phyloP scores from a whole-genome alignment of 2,329 filamentous ascomycete genomes.

The Rutstroemia sydowiana region DNA sequence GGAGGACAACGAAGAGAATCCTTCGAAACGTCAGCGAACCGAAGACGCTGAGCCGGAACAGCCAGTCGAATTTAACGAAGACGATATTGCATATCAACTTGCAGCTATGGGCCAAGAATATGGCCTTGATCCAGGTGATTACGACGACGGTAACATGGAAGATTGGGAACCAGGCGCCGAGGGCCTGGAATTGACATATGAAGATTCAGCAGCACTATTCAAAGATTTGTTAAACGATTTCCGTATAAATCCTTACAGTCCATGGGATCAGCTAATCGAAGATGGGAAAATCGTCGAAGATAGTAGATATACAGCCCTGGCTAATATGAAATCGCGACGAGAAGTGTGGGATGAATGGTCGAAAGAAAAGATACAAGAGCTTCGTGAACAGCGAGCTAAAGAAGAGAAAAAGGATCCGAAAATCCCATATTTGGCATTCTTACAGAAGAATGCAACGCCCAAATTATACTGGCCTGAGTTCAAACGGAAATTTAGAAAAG shows the following conservation, averaged over 20 bases:
- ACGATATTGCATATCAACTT: constrained; percentile 88
- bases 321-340: constrained; percentile 72
- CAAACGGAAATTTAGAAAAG: constrained; percentile 80
- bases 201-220: constrained; percentile 73
- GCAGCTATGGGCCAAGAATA: constrained; percentile 85
- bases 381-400: constrained; percentile 65
- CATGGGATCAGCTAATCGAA: constrained; percentile 86
- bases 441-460: constrained; percentile 74
- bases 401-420: constrained; percentile 77
- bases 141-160: constrained; percentile 56
- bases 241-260: constrained; percentile 75
- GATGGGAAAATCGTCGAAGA: constrained; percentile 79
- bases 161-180: constrained; percentile 65
- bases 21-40: constrained; percentile 42
- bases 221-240: constrained; percentile 79
- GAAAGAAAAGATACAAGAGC: constrained; percentile 62
- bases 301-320: constrained; percentile 73
- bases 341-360: constrained; percentile 84
- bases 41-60: constrained; percentile 35
- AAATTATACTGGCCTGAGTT: constrained; percentile 99
- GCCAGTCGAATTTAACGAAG: constrained; percentile 79
- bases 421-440: constrained; percentile 73
- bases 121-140: constrained; percentile 68
- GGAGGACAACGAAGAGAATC: constrained; percentile 41
- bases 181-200: constrained; percentile 61